Conservation (phyloP, 352 stramenopile genomes). For the Globisporangium lucens region DNA sequence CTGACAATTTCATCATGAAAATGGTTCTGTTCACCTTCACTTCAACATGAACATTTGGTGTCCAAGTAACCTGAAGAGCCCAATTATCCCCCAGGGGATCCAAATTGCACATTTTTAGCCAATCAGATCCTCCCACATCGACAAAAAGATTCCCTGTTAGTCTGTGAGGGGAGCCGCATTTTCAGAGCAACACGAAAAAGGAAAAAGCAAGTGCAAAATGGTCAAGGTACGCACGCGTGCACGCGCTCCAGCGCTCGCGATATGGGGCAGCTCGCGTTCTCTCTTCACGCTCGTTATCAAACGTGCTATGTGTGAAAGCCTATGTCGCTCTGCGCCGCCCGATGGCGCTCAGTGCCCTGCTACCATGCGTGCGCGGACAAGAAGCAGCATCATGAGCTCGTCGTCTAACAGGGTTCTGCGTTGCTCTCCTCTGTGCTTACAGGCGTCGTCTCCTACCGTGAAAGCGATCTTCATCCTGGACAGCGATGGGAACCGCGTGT, state of each 20-base stretch:
- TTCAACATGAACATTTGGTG: neutral
- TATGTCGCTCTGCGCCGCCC: neutral
- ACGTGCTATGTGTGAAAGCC: neutral
- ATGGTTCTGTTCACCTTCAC: neutral
- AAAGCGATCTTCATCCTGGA: constrained; percentile 89
- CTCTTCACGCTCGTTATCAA: no score
- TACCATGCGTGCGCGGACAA: neutral
- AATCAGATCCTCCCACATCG: constrained; percentile 60
- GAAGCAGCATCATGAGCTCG: neutral
- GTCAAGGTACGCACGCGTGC: constrained; percentile 50
- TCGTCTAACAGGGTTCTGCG: neutral
- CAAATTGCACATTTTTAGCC: constrained; percentile 30
- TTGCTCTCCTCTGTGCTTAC: neutral
- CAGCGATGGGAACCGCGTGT: constrained; percentile 86
- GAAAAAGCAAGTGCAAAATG: constrained; percentile 27
- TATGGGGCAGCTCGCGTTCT: neutral
- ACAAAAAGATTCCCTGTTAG: constrained; percentile 14
- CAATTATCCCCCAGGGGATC: neutral
- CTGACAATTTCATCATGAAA: neutral
- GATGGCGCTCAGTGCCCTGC: neutral
- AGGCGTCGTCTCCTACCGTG: constrained; percentile 72
- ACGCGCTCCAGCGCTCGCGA: neutral
- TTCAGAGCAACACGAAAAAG: neutral
- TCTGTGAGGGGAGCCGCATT: constrained; percentile 10
- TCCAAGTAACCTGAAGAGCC: neutral